Evolutionary conservation across 352 stramenopile genomes (phyloP), one percentile per base, ranked within the genome.

Genomic region (Phytophthora nicotianae): DNA sequence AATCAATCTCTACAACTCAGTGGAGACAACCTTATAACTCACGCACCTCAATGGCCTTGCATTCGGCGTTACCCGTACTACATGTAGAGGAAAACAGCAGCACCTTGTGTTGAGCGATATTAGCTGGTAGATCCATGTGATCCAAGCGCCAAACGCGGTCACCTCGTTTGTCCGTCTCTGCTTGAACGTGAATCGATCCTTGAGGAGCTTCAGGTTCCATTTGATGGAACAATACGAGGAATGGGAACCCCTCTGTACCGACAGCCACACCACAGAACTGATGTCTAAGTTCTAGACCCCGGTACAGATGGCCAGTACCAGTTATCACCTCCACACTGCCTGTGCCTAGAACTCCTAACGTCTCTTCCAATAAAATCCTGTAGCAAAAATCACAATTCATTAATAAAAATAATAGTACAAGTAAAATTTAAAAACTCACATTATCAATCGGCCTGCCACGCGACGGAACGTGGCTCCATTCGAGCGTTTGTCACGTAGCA

Each of bases 361-460:
- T 69, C 59, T 89, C 79, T 53, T 90, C 81, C 4, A 90, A 50
- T 13, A 90, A 58, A 19, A 89, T 75, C 64, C 77, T 86, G 17
- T 8, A 50, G 4, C 29, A 14, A 29, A 42, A 60, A 14, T 23
- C 35, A 49, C 21, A 17, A 11, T 35, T 35, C 17, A 24, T 14
- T 9, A 46, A 20, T 14, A 32, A 38, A 38, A 38, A 16, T n/a
- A 50, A 35, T 37, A 13, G 13, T 21, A 35, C n/a, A n/a, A n/a
- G n/a, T 21, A 29, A 5, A 32, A 20, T 16, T 17, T 27, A 24
- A 17, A 2, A 3, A 45, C 54, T 35, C 13, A 82, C 75, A 82
- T 83, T 41, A 86, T 85, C 5, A 89, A 55, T 16, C 80, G 63
- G 0, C 78, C 61, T 13, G 75, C 65, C 0, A 77, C 65, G 14